These are phyloP conservation scores for Clitoria ternatea DNA, from an alignment of 306 rosid genomes.

Conservation along the genomic window DNA sequence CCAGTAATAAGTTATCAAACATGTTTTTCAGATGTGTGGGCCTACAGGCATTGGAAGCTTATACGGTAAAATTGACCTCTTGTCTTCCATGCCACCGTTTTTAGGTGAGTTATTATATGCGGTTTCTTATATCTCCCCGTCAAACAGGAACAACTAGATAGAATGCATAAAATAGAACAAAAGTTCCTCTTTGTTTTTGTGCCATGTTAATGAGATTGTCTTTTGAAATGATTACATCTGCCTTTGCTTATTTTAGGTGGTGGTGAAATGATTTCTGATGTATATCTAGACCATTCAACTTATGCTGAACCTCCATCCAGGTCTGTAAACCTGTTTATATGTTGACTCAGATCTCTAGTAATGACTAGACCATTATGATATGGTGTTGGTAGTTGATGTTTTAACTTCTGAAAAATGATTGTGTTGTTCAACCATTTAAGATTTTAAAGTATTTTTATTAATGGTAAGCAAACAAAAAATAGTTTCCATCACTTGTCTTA, in stretches of 20 bases:
- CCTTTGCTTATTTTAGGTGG: conserved; percentile 60
- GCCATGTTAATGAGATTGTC: not conserved
- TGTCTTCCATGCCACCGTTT: conserved; percentile 91
- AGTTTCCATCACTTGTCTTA: not conserved
- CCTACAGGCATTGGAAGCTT: conserved; percentile 97
- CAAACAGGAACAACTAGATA: conserved; percentile 9
- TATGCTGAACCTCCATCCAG: conserved; percentile 96
- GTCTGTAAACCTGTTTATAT: conserved; percentile 39
- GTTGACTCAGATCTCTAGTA: not conserved
- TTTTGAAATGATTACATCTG: conserved; percentile 20
- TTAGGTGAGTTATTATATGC: conserved; percentile 53
- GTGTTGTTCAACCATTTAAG: not conserved
- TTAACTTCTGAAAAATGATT: conserved; percentile 7
- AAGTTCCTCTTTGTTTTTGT: not conserved
- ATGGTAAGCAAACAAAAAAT: not conserved
- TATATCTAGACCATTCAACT: conserved; percentile 78
- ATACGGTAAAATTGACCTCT: conserved; percentile 64
- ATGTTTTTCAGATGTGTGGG: conserved; percentile 89
- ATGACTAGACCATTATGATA: not conserved
- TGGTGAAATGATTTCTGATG: conserved; percentile 97
- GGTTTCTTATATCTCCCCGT: conserved; percentile 9
- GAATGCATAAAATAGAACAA: not conserved
- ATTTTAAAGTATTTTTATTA: conserved; percentile 1
- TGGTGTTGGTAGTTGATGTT: conserved; percentile 2
- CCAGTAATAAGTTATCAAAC: conserved; percentile 34